A percentile compares a stretch with the other conserved stretches of the same genome.
Evolutionary conservation across 805 yeast species (phyloP).

Genomic region (Candida pseudofarinosa): DNA sequence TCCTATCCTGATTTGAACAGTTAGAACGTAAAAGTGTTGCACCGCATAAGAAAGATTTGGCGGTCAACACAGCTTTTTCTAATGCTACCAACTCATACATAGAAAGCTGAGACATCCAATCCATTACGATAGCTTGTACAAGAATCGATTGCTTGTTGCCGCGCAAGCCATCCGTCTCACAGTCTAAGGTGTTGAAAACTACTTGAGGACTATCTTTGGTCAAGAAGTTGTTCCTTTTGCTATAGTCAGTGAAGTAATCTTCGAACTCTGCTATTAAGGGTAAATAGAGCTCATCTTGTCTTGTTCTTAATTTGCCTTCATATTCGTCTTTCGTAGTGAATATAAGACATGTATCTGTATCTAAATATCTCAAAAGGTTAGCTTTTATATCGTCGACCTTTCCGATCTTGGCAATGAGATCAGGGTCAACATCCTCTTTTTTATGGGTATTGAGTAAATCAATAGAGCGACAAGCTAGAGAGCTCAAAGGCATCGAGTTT

Average conservation of each 20-base stretch:
- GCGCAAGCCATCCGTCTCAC: slow-evolving; percentile 74
- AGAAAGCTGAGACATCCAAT: slow-evolving; percentile 61
- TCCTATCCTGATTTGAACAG: slow-evolving; percentile 16
- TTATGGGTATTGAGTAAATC: slow-evolving; percentile 49
- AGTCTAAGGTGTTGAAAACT: slow-evolving; percentile 60
- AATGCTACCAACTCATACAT: slow-evolving; percentile 81
- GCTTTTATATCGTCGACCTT: slow-evolving; percentile 52
- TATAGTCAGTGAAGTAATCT: slow-evolving; percentile 45
- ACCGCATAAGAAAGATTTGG: slow-evolving; percentile 86
- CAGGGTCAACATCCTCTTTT: slow-evolving; percentile 33
- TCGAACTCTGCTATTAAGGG: slow-evolving; percentile 74
- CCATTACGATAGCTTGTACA: slow-evolving; percentile 56
- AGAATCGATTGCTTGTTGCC: slow-evolving; percentile 70
- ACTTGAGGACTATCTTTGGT: slow-evolving; percentile 23
- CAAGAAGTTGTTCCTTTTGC: slow-evolving; percentile 22
- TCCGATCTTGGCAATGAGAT: slow-evolving; percentile 58
- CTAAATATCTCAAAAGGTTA: slow-evolving; percentile 74
- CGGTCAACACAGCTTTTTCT: slow-evolving; percentile 81
- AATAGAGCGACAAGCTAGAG: slow-evolving; percentile 80
- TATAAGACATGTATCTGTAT: slow-evolving; percentile 89
- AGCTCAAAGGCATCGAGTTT: slow-evolving; percentile 80
- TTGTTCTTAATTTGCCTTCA: slow-evolving; percentile 73
- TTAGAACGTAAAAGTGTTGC: slow-evolving; percentile 56
- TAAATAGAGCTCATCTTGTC: slow-evolving; percentile 73
- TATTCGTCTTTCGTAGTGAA: slow-evolving; percentile 79